phyloP scores from a whole-genome alignment of 192 early-diverging fungal genomes.

The Linnemannia hyalina region DNA sequence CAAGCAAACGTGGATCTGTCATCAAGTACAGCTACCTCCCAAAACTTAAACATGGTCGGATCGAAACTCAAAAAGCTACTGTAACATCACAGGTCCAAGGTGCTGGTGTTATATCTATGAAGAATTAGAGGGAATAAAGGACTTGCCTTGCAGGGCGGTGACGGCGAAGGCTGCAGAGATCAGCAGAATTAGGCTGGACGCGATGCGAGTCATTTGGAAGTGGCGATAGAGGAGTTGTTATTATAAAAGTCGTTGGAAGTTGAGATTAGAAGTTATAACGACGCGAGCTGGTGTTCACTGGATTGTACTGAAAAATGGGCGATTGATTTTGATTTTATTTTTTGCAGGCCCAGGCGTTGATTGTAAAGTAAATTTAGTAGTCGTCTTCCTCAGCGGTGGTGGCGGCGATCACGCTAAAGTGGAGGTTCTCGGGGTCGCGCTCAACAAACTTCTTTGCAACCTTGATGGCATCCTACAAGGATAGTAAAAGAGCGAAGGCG shows the following conservation, averaged over 20 bases:
- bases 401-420: slow-evolving; percentile 77
- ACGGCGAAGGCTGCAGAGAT: slow-evolving; percentile 19
- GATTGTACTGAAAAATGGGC: no score
- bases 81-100: no score
- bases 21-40: no score
- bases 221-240: neutral
- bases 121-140: no score
- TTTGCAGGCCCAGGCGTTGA: neutral
- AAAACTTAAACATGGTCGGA: no score
- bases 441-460: slow-evolving; percentile 76
- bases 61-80: no score
- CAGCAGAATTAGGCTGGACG: slow-evolving; percentile 15
- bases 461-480: slow-evolving; percentile 63
- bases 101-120: neutral
- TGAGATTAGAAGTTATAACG: no score
- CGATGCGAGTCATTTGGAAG: slow-evolving; percentile 21
- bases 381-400: slow-evolving; percentile 43
- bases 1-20: no score
- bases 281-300: no score
- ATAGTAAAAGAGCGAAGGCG: slow-evolving; percentile 4
- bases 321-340: neutral
- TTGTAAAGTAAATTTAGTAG: neutral
- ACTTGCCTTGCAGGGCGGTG: slow-evolving; percentile 30
- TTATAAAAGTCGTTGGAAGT: neutral
- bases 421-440: slow-evolving; percentile 73